Evolutionary conservation across 2,329 filamentous ascomycete species (phyloP).

Genomic region (Dactylellina leptospora): DNA sequence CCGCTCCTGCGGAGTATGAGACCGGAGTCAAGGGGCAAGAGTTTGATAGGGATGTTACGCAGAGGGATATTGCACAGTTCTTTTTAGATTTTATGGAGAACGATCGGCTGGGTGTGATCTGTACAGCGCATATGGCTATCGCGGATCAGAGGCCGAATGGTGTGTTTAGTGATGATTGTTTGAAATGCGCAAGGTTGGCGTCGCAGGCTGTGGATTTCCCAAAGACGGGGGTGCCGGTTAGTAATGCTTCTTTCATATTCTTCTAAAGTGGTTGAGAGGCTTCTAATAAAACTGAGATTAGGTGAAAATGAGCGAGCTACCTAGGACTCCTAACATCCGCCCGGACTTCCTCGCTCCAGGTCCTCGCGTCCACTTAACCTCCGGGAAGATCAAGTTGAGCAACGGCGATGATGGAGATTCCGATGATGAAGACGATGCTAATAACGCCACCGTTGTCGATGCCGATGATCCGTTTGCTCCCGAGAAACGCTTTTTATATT

Average conservation of each 20-base stretch:
- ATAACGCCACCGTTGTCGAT: slow-evolving; percentile 32
- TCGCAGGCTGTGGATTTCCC: slow-evolving; percentile 79
- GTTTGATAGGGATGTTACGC: slow-evolving; percentile 69
- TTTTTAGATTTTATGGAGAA: slow-evolving; percentile 80
- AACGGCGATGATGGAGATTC: slow-evolving; percentile 62
- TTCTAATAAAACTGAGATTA: slow-evolving; percentile 8
- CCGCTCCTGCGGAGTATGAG: slow-evolving; percentile 75
- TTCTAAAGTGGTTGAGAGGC: slow-evolving; percentile 67
- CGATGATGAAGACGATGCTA: slow-evolving; percentile 63
- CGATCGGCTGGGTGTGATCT: slow-evolving; percentile 73
- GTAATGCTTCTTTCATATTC: slow-evolving; percentile 59
- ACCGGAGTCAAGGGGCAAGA: slow-evolving; percentile 65
- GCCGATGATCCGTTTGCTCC: slow-evolving; percentile 33
- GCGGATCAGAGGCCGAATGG: slow-evolving; percentile 69
- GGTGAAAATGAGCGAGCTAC: slow-evolving; percentile 53
- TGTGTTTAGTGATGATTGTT: slow-evolving; percentile 66
- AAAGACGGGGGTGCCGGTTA: slow-evolving; percentile 72
- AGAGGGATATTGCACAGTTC: slow-evolving; percentile 77
- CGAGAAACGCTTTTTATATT: slow-evolving; percentile 64
- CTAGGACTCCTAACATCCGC: slow-evolving; percentile 31
- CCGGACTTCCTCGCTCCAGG: slow-evolving; percentile 57
- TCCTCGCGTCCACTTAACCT: slow-evolving; percentile 51
- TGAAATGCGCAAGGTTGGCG: slow-evolving; percentile 69
- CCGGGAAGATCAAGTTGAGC: background rate
- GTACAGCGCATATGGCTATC: slow-evolving; percentile 70